phyloP scores from a whole-genome alignment of 352 stramenopile genomes.

The Globisporangium paroecandrum region DNA sequence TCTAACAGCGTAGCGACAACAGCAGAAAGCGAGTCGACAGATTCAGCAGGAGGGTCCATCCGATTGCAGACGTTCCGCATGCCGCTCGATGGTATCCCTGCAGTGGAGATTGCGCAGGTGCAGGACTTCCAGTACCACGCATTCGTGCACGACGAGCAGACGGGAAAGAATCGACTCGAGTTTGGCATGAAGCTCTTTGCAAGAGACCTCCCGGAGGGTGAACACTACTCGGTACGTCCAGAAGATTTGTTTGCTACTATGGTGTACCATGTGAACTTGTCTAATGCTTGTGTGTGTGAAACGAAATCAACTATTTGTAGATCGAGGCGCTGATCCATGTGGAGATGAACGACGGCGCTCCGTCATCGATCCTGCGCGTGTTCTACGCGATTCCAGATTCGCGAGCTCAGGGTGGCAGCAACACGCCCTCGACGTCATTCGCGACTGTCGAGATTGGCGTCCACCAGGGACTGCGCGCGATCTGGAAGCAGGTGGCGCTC shows the following conservation, averaged over 20 bases:
- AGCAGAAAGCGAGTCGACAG: not conserved
- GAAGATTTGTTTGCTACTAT: no score
- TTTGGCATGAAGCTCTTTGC: slow-evolving; percentile 71
- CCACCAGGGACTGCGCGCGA: slow-evolving; percentile 42
- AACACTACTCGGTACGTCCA: slow-evolving; percentile 52
- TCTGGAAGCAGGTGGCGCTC: slow-evolving; percentile 51
- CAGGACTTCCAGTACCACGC: slow-evolving; percentile 66
- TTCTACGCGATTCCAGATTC: slow-evolving; percentile 33
- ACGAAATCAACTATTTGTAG: slow-evolving; percentile 13
- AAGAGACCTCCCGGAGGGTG: slow-evolving; percentile 43
- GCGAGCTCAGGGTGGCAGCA: not conserved
- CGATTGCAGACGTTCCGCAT: slow-evolving; percentile 61
- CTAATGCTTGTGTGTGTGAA: no score
- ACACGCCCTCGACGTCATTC: slow-evolving; percentile 10
- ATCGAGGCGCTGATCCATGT: slow-evolving; percentile 44
- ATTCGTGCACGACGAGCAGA: slow-evolving; percentile 25
- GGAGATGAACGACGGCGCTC: slow-evolving; percentile 28
- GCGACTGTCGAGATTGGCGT: slow-evolving; percentile 42
- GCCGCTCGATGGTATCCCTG: slow-evolving; percentile 43
- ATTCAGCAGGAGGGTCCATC: slow-evolving; percentile 23
- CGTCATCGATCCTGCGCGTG: slow-evolving; percentile 36
- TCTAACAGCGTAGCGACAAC: slow-evolving; percentile 11
- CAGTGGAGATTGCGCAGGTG: slow-evolving; percentile 40
- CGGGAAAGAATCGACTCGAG: slow-evolving; percentile 39
- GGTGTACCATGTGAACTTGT: no score